Evolutionary conservation across 2,329 filamentous ascomycete genomes (phyloP).

Genomic region (Xylogone sp.): DNA sequence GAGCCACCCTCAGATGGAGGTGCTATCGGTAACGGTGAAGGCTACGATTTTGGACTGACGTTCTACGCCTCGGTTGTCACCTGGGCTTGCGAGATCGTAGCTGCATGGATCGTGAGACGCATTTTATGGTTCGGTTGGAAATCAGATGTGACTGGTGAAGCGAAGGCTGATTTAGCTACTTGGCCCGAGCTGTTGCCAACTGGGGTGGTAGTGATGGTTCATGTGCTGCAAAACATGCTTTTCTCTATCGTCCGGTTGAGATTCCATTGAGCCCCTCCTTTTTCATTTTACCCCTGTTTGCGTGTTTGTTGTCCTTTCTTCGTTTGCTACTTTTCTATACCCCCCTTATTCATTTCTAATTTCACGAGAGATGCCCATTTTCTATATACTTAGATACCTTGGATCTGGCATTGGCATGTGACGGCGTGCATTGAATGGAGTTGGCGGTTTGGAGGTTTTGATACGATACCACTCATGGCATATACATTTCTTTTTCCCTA

Average conservation of each 20-base stretch:
- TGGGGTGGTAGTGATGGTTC: slow-evolving; percentile 61
- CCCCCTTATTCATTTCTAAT: not conserved
- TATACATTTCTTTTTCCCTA: not conserved
- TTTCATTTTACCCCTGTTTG: not conserved
- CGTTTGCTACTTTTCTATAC: not conserved
- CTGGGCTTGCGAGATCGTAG: slow-evolving; percentile 63
- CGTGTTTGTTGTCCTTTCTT: not conserved
- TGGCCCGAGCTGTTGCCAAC: slow-evolving; percentile 67
- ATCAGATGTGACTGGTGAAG: slow-evolving; percentile 61
- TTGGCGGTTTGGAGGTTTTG: not conserved
- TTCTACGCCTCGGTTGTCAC: slow-evolving; percentile 61
- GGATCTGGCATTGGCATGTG: not conserved
- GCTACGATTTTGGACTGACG: slow-evolving; percentile 60
- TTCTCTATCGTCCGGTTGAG: slow-evolving; percentile 65
- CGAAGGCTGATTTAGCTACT: slow-evolving; percentile 58
- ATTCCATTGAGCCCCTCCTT: slow-evolving; percentile 36
- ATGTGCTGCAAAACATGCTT: slow-evolving; percentile 69
- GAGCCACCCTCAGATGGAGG: slow-evolving; percentile 2
- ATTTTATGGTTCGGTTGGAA: slow-evolving; percentile 56
- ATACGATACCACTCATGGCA: not conserved
- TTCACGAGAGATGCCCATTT: not conserved
- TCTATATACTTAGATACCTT: not conserved
- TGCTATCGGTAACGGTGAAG: slow-evolving; percentile 25
- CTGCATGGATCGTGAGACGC: slow-evolving; percentile 55
- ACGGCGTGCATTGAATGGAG: not conserved